Evolutionary conservation across 2,329 filamentous ascomycete species (phyloP), one percentile per base, ranked within the genome.

Genomic region (Thielaviopsis musarum): DNA sequence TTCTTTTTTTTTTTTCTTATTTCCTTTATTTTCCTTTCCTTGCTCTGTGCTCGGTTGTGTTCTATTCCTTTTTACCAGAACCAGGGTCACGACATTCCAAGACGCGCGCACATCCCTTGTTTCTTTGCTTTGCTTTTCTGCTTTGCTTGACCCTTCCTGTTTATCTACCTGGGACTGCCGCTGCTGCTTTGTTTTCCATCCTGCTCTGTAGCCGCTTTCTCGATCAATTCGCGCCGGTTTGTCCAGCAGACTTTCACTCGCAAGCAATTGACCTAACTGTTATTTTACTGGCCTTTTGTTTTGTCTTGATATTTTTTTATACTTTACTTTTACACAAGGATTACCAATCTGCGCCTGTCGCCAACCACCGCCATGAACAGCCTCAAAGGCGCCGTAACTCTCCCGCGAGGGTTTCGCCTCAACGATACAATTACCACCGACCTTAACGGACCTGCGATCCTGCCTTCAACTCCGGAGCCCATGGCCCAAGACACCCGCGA

Each of bases 381-480:
- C 66, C 71, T 75, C 59, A 73, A 75, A 64, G 69, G 72, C 61
- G 70, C 72, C 66, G 70, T 73, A 62, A 71, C 72, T 64, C 70
- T 75, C 64, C 69, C 77, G 64, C 72, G 70, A 66, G 72, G 70
- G 62, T 72, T 73, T 65, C 70, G 71, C 64, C 69, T 66, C 63
- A 63, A 65, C 59, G 66, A 66, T 28, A 51, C 67, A n/a, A n/a
- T n/a, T 58, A 51, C 67, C 9, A 12, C 30, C 59, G 69, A 69
- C 64, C 67, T 70, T 51, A 67, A 70, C 54, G 66, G 69, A 13
- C 75, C 74, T 55, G 76, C 69, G 1, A n/a, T 21, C 13, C 19
- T 59, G 26, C 59, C 59, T 24, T 58, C 56, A 65, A 82, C 79
- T 10, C 79, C 79, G 24, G 79, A 82, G 65, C 78, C 79, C 58